Evolutionary conservation across 306 rosid species (phyloP).

Genomic region (Delonix regia): DNA sequence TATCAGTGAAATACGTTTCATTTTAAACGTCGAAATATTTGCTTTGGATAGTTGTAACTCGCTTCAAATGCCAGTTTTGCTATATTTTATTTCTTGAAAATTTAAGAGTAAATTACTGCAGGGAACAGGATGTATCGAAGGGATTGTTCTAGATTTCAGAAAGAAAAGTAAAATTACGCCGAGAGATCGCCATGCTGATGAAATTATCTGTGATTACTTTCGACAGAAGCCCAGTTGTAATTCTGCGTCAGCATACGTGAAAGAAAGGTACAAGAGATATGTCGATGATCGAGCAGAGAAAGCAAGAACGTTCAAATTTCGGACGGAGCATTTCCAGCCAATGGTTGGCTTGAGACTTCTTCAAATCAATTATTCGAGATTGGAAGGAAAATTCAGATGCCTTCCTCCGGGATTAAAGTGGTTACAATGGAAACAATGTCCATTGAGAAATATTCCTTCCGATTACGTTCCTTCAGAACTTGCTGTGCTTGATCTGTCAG

Average conservation of each 20-base stretch:
- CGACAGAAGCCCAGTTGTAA: conserved; percentile 29
- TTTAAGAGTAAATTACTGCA: conserved; percentile 19
- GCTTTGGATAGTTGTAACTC: not conserved
- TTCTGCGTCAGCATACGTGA: conserved; percentile 38
- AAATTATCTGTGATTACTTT: conserved; percentile 45
- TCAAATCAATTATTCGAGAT: conserved; percentile 49
- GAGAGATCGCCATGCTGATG: conserved; percentile 40
- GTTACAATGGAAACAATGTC: conserved; percentile 68
- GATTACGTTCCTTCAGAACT: conserved; percentile 42
- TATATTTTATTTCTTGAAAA: not conserved
- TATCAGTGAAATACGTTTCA: too few species aligned
- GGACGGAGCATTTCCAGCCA: conserved; percentile 36
- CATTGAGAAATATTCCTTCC: conserved; percentile 44
- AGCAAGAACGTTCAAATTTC: conserved; percentile 28
- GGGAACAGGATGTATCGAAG: conserved; percentile 50
- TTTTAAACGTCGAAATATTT: too few species aligned
- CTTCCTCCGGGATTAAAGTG: conserved; percentile 56
- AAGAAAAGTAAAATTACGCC: not conserved
- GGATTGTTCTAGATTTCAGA: conserved; percentile 50
- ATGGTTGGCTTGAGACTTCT: conserved; percentile 58
- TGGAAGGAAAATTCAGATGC: conserved; percentile 45
- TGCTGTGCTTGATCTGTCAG: conserved; percentile 61
- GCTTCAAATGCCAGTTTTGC: not conserved
- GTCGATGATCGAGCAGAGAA: conserved; percentile 38
- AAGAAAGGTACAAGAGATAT: conserved; percentile 41